Conservation (phyloP, 164 flowering plant genomes). For the Vitis rupestris region DNA sequence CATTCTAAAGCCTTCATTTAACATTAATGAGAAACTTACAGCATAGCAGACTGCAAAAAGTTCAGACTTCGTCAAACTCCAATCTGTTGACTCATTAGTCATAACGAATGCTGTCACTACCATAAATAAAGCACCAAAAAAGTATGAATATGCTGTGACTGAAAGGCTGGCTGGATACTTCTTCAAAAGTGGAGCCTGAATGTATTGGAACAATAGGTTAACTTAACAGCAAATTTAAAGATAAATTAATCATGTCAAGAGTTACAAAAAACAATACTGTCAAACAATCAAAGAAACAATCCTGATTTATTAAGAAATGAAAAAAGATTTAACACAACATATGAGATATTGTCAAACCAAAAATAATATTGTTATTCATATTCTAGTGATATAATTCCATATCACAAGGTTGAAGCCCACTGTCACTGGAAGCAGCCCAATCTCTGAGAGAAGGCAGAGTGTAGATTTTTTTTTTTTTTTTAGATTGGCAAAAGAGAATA, state of each 20-base stretch:
- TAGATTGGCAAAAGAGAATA: too few relatives aligned
- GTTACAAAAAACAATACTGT: background rate
- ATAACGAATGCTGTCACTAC: slow-evolving; percentile 58
- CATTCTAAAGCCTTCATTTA: background rate
- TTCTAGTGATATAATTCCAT: background rate
- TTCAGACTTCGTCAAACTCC: slow-evolving; percentile 79
- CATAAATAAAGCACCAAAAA: slow-evolving; percentile 82
- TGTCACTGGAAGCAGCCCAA: background rate
- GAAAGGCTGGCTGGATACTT: slow-evolving; percentile 89
- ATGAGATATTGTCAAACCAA: background rate
- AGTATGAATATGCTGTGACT: slow-evolving; percentile 90
- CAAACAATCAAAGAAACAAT: background rate
- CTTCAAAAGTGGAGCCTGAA: slow-evolving; percentile 82
- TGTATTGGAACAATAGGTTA: background rate
- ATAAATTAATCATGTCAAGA: background rate
- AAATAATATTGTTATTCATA: background rate
- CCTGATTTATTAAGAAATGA: background rate
- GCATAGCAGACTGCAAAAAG: slow-evolving; percentile 79
- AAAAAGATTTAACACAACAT: background rate
- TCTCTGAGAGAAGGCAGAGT: background rate
- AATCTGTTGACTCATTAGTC: slow-evolving; percentile 58
- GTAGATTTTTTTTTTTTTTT: too few relatives aligned
- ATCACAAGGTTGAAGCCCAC: background rate
- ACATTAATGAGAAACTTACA: slow-evolving; percentile 46
- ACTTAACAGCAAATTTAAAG: background rate